Evolutionary conservation across 1,284 basidiomycete genomes (phyloP).

Genomic region (Porogramme epimiltina): DNA sequence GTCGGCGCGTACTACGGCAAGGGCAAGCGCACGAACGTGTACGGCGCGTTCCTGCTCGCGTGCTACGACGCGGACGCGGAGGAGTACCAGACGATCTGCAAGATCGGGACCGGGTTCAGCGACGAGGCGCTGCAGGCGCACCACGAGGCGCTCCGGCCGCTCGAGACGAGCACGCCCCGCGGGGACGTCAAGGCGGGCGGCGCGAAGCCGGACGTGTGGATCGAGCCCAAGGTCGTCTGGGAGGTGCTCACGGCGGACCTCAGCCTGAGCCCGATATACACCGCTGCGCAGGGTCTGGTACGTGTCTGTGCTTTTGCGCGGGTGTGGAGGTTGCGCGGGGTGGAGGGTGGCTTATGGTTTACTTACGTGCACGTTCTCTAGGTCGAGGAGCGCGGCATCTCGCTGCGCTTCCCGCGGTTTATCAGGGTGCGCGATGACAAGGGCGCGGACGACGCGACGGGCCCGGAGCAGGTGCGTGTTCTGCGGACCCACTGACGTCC

Average conservation of each 20-base stretch:
- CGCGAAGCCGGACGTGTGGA: conserved; percentile 94
- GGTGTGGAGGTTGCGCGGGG: too few species aligned
- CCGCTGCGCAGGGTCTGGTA: conserved; percentile 94
- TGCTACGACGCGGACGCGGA: conserved; percentile 93
- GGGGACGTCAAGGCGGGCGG: conserved; percentile 85
- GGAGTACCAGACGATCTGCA: conserved; percentile 96
- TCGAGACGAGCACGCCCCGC: conserved; percentile 72
- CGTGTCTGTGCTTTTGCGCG: too few species aligned
- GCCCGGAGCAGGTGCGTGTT: conserved; percentile 79
- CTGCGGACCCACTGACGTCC: too few species aligned
- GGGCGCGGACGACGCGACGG: conserved; percentile 87
- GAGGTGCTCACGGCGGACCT: conserved; percentile 98
- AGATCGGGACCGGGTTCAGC: conserved; percentile 98
- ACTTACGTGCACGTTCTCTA: conserved; percentile 30
- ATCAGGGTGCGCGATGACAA: conserved; percentile 94
- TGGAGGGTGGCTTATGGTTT: too few species aligned
- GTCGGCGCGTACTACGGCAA: conserved; percentile 97
- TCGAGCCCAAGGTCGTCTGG: conserved; percentile 96
- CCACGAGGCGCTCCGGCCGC: conserved; percentile 78
- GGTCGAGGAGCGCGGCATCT: conserved; percentile 90
- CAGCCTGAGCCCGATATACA: conserved; percentile 95
- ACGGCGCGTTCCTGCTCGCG: conserved; percentile 94
- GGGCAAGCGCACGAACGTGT: conserved; percentile 96
- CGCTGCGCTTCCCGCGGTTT: conserved; percentile 95
- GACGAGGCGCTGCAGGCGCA: conserved; percentile 89